phyloP scores from a whole-genome alignment of 768 basidiomycete species.

The Tephrocybe sp. region DNA sequence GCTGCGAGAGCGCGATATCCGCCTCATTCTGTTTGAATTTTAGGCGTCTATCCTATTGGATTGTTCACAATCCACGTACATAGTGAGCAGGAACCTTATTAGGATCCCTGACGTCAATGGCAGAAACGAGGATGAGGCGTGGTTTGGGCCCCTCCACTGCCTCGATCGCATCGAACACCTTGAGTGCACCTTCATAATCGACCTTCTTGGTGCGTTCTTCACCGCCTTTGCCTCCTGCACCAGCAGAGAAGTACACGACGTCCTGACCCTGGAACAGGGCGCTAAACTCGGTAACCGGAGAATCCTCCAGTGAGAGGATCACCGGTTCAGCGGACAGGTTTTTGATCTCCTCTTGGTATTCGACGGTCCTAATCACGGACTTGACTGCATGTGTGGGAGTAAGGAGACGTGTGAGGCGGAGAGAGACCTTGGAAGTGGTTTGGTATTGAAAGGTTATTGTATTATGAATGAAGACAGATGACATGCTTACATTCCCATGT shows the following conservation, averaged over 20 bases:
- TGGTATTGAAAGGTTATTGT: background rate
- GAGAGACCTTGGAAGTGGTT: conserved; percentile 35
- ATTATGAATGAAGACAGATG: background rate
- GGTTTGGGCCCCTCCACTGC: conserved; percentile 45
- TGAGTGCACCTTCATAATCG: conserved; percentile 63
- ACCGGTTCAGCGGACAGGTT: conserved; percentile 42
- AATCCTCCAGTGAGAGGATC: conserved; percentile 57
- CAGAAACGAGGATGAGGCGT: conserved; percentile 58
- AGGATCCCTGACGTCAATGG: conserved; percentile 54
- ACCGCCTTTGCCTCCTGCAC: conserved; percentile 59
- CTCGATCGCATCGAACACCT: conserved; percentile 71
- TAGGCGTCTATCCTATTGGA: background rate
- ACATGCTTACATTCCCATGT: conserved; percentile 44
- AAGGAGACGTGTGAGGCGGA: conserved; percentile 52
- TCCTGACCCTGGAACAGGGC: conserved; percentile 41
- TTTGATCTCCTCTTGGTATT: conserved; percentile 48
- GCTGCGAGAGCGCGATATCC: conserved; percentile 43
- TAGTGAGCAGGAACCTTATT: conserved; percentile 51
- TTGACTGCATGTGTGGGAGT: conserved; percentile 42
- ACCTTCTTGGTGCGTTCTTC: conserved; percentile 55
- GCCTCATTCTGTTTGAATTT: conserved; percentile 35
- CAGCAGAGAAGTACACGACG: conserved; percentile 48
- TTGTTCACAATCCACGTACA: conserved; percentile 32
- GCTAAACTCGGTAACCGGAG: conserved; percentile 43
- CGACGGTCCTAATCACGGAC: conserved; percentile 53